A percentile compares a stretch with the other conserved stretches of the same genome.
Evolutionary conservation across 805 yeast species (phyloP).

Genomic region (Starmerella vitae): DNA sequence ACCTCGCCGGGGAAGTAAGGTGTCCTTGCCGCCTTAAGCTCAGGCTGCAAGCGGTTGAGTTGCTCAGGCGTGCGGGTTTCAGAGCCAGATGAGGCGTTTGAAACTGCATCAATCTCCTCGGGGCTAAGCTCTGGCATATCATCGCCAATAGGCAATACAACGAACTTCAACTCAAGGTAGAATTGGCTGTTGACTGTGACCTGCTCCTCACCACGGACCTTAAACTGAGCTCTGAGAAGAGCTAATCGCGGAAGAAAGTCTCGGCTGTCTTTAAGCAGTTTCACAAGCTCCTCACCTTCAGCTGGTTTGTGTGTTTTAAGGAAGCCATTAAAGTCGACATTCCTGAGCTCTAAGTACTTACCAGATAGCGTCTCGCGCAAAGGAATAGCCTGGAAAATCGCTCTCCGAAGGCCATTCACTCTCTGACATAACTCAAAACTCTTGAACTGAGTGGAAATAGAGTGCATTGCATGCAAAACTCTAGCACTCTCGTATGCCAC

Average conservation of each 20-base stretch:
- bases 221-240: constrained; percentile 55
- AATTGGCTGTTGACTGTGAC: constrained; percentile 62
- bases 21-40: constrained; percentile 48
- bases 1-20: constrained; percentile 61
- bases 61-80: constrained; percentile 25
- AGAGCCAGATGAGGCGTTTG: background rate
- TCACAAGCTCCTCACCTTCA: background rate
- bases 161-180: constrained; percentile 60
- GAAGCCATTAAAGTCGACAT: constrained; percentile 36
- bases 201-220: constrained; percentile 71
- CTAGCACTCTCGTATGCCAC: constrained; percentile 52
- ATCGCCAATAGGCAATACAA: constrained; percentile 57
- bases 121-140: constrained; percentile 12
- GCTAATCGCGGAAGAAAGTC: constrained; percentile 53
- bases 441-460: constrained; percentile 70
- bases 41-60: constrained; percentile 54
- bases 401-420: constrained; percentile 54
- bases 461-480: constrained; percentile 58
- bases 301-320: background rate
- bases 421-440: constrained; percentile 48
- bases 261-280: constrained; percentile 12
- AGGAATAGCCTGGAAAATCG: constrained; percentile 62
- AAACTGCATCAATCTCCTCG: constrained; percentile 21
- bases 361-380: constrained; percentile 37
- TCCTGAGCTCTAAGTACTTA: constrained; percentile 71